phyloP scores from a whole-genome alignment of 345 rosid species.

The Anacardium occidentale region DNA sequence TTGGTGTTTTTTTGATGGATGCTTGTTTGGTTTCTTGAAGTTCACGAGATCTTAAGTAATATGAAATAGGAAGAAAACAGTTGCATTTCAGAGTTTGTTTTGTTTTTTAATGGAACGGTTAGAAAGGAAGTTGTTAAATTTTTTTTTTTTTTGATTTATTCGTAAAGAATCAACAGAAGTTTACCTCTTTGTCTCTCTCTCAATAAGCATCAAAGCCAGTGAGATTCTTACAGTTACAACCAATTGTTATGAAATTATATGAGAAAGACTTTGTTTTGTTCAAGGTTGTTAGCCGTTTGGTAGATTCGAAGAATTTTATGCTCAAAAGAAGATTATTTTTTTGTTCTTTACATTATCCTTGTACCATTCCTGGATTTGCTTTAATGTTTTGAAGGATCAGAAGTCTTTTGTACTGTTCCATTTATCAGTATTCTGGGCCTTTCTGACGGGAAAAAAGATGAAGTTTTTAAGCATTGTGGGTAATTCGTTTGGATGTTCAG shows the following conservation, averaged over 20 bases:
- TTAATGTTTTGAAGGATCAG: constrained; percentile 8
- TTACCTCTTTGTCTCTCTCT: constrained; percentile 7
- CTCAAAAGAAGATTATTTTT: neutral
- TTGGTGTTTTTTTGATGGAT: constrained; percentile 3
- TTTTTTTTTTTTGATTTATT: constrained; percentile 8
- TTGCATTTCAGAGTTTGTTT: constrained; percentile 22
- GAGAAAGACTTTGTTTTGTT: constrained; percentile 10
- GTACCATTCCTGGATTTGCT: neutral
- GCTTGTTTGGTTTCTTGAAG: constrained; percentile 14
- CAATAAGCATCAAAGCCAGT: constrained; percentile 13
- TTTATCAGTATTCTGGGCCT: neutral
- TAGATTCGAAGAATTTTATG: constrained; percentile 1
- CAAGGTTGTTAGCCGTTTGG: constrained; percentile 29
- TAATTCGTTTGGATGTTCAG: constrained; percentile 96
- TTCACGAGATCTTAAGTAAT: constrained; percentile 22
- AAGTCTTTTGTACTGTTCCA: neutral
- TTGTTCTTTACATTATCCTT: neutral
- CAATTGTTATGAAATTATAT: constrained; percentile 20
- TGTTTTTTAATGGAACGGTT: constrained; percentile 10
- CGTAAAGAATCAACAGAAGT: constrained; percentile 8
- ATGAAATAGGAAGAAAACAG: constrained; percentile 1
- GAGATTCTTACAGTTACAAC: constrained; percentile 32
- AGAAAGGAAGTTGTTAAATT: neutral
- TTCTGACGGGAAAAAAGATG: constrained; percentile 37
- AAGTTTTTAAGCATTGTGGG: constrained; percentile 82